A percentile compares a stretch with the other conserved stretches of the same genome.
Conservation (phyloP, 192 early-diverging fungal species). For the Chytriomyces confervae region DNA sequence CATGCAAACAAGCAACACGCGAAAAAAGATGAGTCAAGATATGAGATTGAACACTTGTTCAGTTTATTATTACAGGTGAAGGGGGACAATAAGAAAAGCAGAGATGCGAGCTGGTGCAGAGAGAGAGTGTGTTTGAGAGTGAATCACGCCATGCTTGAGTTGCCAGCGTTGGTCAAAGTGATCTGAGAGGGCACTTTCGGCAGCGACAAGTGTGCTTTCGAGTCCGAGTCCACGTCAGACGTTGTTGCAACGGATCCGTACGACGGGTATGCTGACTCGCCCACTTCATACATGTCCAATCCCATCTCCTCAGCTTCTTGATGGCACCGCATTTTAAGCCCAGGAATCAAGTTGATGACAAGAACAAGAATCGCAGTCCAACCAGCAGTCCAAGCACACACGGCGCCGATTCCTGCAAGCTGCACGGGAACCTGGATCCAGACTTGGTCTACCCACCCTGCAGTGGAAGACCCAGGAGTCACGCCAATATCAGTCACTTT, state of each 20-base stretch:
- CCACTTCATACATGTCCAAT: conserved; percentile 84
- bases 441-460: conserved; percentile 83
- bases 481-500: conserved; percentile 69
- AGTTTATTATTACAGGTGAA: no score
- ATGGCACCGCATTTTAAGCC: conserved; percentile 61
- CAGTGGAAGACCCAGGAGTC: conserved; percentile 48
- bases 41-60: no score
- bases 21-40: no score
- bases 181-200: not conserved
- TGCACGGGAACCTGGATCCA: conserved; percentile 82
- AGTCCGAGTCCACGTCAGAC: not conserved
- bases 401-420: conserved; percentile 71
- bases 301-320: conserved; percentile 78
- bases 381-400: conserved; percentile 78
- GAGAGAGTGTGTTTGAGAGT: no score
- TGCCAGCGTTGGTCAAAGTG: not conserved
- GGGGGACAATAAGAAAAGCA: no score
- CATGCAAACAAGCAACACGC: no score
- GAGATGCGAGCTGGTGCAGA: no score
- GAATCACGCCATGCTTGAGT: no score
- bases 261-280: conserved; percentile 70
- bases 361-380: conserved; percentile 75
- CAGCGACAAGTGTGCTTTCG: not conserved
- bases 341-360: conserved; percentile 76
- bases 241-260: not conserved